Percentiles rank a stretch among this genome's conserved stretches.
Conservation (phyloP, 2,329 filamentous ascomycete genomes). For the Paraphaeosphaeria sporulosa region DNA sequence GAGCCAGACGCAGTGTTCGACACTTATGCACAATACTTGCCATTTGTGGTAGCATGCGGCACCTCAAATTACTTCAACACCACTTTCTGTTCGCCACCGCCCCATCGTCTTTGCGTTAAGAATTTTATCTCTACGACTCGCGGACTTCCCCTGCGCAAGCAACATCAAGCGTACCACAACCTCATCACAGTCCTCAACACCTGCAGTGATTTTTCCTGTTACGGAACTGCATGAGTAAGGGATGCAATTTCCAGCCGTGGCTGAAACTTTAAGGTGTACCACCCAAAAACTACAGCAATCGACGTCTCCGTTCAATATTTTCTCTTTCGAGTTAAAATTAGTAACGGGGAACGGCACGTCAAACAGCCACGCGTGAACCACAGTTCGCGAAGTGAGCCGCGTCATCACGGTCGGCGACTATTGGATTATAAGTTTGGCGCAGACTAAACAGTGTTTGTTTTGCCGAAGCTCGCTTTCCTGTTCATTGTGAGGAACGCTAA, state of each 20-base stretch:
- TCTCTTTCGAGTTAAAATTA: neutral
- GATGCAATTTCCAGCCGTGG: neutral
- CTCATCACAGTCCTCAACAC: neutral
- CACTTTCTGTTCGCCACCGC: too few relatives aligned
- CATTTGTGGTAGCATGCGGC: neutral
- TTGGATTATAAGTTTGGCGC: neutral
- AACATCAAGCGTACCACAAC: slow-evolving; percentile 6
- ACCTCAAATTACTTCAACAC: neutral
- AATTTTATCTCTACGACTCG: neutral
- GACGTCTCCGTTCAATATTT: neutral
- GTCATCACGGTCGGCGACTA: neutral
- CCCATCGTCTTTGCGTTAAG: neutral
- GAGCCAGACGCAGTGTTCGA: slow-evolving; percentile 1
- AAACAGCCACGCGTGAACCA: slow-evolving; percentile 1
- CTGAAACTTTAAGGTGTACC: slow-evolving; percentile 2
- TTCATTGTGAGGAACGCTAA: slow-evolving; percentile 28
- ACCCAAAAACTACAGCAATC: slow-evolving; percentile 3
- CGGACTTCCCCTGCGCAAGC: neutral
- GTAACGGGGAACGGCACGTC: neutral
- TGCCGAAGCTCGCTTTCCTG: slow-evolving; percentile 21
- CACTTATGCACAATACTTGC: neutral
- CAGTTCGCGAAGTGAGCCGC: slow-evolving; percentile 6
- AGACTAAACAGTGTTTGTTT: neutral
- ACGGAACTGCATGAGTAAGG: neutral
- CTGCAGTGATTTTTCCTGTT: neutral